A percentile compares a stretch with the other conserved stretches of the same genome.
Evolutionary conservation across 164 flowering plant species (phyloP).

Genomic region (Vitis amurensis): DNA sequence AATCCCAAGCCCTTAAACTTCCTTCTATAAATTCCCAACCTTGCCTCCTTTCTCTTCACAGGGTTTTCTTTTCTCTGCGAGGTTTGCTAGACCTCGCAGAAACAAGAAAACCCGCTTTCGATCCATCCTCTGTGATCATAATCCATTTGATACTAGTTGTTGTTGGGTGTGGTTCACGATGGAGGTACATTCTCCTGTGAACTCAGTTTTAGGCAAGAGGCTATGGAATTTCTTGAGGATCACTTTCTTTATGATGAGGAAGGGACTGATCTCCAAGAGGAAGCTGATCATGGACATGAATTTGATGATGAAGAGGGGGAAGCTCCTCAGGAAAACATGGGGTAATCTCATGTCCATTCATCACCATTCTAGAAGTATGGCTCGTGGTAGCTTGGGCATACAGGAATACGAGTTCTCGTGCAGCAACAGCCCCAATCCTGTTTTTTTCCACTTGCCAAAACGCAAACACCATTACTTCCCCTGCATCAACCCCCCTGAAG

Average conservation of each 20-base stretch:
- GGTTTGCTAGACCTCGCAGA: conserved; percentile 21
- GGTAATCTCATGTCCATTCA: conserved; percentile 31
- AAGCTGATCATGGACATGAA: conserved; percentile 54
- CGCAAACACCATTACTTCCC: conserved; percentile 47
- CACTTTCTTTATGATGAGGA: conserved; percentile 49
- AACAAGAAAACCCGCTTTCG: conserved; percentile 15
- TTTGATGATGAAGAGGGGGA: conserved; percentile 53
- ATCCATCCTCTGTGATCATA: background rate
- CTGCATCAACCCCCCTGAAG: conserved; percentile 46
- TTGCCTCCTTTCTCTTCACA: background rate
- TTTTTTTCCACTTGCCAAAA: conserved; percentile 46
- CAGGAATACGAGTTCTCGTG: conserved; percentile 64
- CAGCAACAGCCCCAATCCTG: conserved; percentile 58
- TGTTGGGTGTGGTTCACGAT: conserved; percentile 4
- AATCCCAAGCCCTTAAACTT: background rate
- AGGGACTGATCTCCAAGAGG: conserved; percentile 48
- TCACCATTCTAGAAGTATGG: conserved; percentile 12
- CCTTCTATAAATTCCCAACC: conserved; percentile 6
- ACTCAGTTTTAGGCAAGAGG: conserved; percentile 38
- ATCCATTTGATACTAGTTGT: background rate
- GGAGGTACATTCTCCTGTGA: conserved; percentile 34
- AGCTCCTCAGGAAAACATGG: conserved; percentile 37
- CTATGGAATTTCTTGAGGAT: conserved; percentile 51
- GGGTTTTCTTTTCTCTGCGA: conserved; percentile 23
- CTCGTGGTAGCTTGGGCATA: conserved; percentile 33